Base-by-base conservation (phyloP, 345 rosid genomes). In the Mallotus nudiflorus region DNA sequence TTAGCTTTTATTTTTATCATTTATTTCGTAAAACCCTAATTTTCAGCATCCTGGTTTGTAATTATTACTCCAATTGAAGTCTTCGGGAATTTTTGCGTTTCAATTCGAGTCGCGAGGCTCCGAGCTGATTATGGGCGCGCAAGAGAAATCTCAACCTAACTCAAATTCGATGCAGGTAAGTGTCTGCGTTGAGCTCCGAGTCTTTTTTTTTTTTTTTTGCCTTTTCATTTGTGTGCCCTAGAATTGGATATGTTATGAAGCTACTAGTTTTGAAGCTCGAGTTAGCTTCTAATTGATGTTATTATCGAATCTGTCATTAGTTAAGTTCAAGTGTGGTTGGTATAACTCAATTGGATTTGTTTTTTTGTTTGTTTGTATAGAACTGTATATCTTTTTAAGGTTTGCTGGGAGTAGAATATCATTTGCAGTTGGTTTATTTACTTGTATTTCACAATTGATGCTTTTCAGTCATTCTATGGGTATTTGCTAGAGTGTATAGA, bases 111-210 rank as follows among this genome's bases (percentile, higher is more conserved):
- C 69, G 55, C 73, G 57, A 78, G 66, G 73, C 44, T 78, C 46
- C 72, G 51, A 77, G 80, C 71, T 72, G 81, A 72, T 9, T 73
- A 95, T 95, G 99, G 97, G 92, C 85, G 90, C 85, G 31, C 89
- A 76, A 53, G 99, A 91, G 73, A 95, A 90, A 80, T 85, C 91
- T 10, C 90, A 87, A 78, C 69, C 89, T 42, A 85, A 82, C 75
- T 71, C 90, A 72, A 90, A 88, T 82, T 76, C 97, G 86, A 80
- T 95, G 96, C 97, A 93, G 96, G 98, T 91, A 3, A 67, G n/a
- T n/a, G n/a, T n/a, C n/a, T n/a, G n/a, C n/a, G n/a, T n/a, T n/a
- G n/a, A n/a, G n/a, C n/a, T n/a, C n/a, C n/a, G n/a, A n/a, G n/a
- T n/a, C n/a, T n/a, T n/a, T n/a, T n/a, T n/a, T 87, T 72, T 60